phyloP scores from a whole-genome alignment of 2,329 filamentous ascomycete genomes.

The Nannizziopsis barbatae region DNA sequence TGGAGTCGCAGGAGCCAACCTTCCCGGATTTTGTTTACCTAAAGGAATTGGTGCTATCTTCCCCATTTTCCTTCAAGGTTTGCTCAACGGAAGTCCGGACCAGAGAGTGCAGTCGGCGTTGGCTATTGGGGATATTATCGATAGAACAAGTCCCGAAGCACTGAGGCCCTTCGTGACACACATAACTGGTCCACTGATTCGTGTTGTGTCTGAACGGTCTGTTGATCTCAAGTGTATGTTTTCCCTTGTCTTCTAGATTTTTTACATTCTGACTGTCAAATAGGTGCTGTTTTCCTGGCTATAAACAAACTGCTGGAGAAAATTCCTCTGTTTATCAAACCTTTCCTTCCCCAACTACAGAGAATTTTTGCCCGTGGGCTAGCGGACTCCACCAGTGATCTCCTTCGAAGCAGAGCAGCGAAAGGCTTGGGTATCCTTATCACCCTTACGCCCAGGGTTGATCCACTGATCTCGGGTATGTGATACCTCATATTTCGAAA shows the following conservation, averaged over 20 bases:
- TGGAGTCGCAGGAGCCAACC: conserved; percentile 70
- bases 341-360: conserved; percentile 92
- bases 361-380: conserved; percentile 93
- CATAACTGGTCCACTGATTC: conserved; percentile 92
- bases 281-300: conserved; percentile 77
- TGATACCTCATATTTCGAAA: not conserved
- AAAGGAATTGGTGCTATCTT: conserved; percentile 96
- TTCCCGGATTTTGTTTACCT: conserved; percentile 78
- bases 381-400: conserved; percentile 82
- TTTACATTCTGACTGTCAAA: conserved; percentile 17
- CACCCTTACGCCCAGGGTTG: conserved; percentile 86
- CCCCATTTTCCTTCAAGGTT: conserved; percentile 91
- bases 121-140: conserved; percentile 90
- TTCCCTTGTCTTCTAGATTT: not conserved
- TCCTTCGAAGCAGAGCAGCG: conserved; percentile 75
- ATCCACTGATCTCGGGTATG: conserved; percentile 65
- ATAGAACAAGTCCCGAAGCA: conserved; percentile 75
- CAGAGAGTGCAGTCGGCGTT: conserved; percentile 86
- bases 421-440: conserved; percentile 92
- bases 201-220: conserved; percentile 91
- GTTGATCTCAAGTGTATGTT: conserved; percentile 69
- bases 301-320: conserved; percentile 93
- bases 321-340: conserved; percentile 89
- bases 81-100: conserved; percentile 91
- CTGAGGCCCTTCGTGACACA: conserved; percentile 93